Evolutionary conservation across 2,329 filamentous ascomycete species (phyloP).

Genomic region (Xylariaceae sp.): DNA sequence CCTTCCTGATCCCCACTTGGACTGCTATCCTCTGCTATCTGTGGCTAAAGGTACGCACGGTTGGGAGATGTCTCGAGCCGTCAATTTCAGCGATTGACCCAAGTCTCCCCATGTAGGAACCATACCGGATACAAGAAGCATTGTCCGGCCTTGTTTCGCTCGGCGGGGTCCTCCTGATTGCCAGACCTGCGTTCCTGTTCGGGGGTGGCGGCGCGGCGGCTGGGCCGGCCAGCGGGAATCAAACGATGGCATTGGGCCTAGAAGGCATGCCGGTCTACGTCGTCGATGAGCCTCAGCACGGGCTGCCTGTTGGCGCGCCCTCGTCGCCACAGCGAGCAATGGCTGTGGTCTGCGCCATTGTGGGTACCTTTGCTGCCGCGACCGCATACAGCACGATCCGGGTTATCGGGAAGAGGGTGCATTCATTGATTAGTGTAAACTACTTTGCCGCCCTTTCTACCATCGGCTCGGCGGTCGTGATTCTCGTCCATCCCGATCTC

Average conservation of each 20-base stretch:
- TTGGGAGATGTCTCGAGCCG: too few relatives aligned
- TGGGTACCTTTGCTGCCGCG: constrained; percentile 65
- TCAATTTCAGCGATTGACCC: too few relatives aligned
- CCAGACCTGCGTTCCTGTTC: constrained; percentile 60
- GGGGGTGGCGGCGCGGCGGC: constrained; percentile 17
- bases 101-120: constrained; percentile 52
- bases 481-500: constrained; percentile 42
- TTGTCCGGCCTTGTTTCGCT: constrained; percentile 65
- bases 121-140: constrained; percentile 66
- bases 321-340: constrained; percentile 57
- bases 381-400: constrained; percentile 68
- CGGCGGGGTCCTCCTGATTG: constrained; percentile 68
- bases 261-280: constrained; percentile 7
- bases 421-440: constrained; percentile 71
- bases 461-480: constrained; percentile 55
- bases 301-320: constrained; percentile 24
- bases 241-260: background rate
- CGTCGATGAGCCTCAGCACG: constrained; percentile 13
- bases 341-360: constrained; percentile 59
- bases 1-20: constrained; percentile 69
- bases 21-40: constrained; percentile 63
- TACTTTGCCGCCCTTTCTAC: constrained; percentile 69
- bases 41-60: constrained; percentile 27
- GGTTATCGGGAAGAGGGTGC: constrained; percentile 67
- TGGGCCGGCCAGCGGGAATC: background rate